Conservation (phyloP, 371 early-diverging fungal species). For the Apophysomyces elegans region DNA sequence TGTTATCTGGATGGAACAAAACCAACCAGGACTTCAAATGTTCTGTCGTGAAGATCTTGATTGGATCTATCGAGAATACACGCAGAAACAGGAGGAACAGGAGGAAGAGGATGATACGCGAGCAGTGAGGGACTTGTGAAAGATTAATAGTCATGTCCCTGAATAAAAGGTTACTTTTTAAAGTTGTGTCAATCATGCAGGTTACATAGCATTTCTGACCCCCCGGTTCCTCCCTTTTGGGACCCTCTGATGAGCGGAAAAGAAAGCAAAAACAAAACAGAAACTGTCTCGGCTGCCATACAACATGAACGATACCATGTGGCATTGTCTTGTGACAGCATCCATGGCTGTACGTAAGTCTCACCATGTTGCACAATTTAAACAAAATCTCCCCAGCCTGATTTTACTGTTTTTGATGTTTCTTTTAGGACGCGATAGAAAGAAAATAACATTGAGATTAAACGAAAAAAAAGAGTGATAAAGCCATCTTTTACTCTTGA, state of each 20-base stretch:
- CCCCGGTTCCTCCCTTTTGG: neutral
- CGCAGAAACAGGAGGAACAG: constrained; percentile 6
- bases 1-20: constrained; percentile 34
- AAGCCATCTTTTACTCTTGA: constrained; percentile 20
- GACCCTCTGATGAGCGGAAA: neutral
- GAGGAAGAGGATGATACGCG: neutral
- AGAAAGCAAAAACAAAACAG: neutral
- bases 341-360: neutral
- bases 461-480: neutral
- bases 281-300: neutral
- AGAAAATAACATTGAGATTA: constrained; percentile 7
- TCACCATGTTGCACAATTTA: constrained; percentile 4
- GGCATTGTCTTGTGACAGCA: constrained; percentile 3
- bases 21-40: constrained; percentile 21
- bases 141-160: neutral
- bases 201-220: neutral
- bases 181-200: constrained; percentile 7
- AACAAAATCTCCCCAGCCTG: constrained; percentile 2
- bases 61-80: constrained; percentile 36
- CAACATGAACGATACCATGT: neutral
- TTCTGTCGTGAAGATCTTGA: constrained; percentile 40
- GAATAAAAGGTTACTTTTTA: neutral
- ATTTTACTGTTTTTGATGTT: constrained; percentile 13
- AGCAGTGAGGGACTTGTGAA: constrained; percentile 1
- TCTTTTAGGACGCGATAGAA: constrained; percentile 12